These are phyloP conservation scores for Astragalus membranaceus DNA, from an alignment of 306 rosid species.

Conservation along the genomic window DNA sequence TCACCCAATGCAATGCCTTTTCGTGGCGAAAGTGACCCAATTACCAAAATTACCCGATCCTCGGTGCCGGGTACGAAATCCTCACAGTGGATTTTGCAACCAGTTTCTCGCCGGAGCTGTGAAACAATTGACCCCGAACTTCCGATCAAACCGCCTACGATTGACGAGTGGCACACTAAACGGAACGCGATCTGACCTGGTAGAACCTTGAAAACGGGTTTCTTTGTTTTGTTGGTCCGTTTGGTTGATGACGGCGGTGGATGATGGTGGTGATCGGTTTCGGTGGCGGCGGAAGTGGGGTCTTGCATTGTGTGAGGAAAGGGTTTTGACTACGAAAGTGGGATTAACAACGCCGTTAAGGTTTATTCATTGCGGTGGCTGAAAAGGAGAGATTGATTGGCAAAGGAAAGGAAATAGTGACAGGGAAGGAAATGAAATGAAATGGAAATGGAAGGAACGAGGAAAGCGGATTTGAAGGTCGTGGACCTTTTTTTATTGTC, in stretches of 20 bases:
- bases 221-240: constrained; percentile 16
- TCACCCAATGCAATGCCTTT: constrained; percentile 19
- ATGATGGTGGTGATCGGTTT: constrained; percentile 1
- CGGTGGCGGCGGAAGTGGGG: constrained; percentile 9
- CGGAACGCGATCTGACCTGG: constrained; percentile 49
- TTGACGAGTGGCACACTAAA: constrained; percentile 35
- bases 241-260: not conserved
- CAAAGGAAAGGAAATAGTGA: not conserved
- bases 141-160: constrained; percentile 44
- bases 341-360: not conserved
- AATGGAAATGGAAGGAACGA: not conserved
- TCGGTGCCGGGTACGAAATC: constrained; percentile 25
- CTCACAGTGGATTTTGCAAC: constrained; percentile 43
- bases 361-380: not conserved
- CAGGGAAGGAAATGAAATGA: not conserved
- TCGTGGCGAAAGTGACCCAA: constrained; percentile 28
- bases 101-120: constrained; percentile 49
- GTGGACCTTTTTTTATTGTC: not conserved
- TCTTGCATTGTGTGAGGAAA: constrained; percentile 27
- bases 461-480: not conserved
- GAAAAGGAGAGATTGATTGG: not conserved
- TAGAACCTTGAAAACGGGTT: constrained; percentile 22
- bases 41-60: constrained; percentile 31
- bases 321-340: not conserved
- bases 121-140: constrained; percentile 39